Evolutionary conservation across 2,329 filamentous ascomycete species (phyloP), one percentile per base, ranked within the genome.

Genomic region (Escovopsis weberi): DNA sequence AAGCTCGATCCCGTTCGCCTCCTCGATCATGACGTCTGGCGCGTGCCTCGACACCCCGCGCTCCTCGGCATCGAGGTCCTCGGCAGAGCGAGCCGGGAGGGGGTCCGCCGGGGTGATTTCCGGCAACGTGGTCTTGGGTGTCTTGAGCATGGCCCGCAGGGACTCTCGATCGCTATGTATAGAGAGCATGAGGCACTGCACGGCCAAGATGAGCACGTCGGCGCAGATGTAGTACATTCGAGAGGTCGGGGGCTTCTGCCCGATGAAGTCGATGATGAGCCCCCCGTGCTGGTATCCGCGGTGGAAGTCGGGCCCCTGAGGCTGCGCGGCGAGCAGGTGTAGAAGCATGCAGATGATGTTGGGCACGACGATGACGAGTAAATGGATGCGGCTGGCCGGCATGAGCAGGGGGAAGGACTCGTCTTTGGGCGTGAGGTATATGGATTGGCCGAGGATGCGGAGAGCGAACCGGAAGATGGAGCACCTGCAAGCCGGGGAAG

Each of bases 211-310:
- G 28, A 74, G 51, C 6, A 72, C 23, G 55, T 83, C 79, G 37
- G 75, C 58, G 2, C 72, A 51, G 5, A 81, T 48, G 38, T 80
- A 67, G 40, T 71, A 68, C 12, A 74, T 51, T 48, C 68, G 68
- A 23, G 74, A 78, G 2, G 69, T 67, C 2, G 78, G 74, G 4
- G 77, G 74, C 49, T 70, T 72, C 56, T 83, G 78, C 12, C 79
- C 79, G 50, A 83, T 67, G 50, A 83, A 78, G 53, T 83, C 79
- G 50, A 82, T 70, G 23, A 82, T 66, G 40, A 82, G 64, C 32
- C 79, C 79, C 23, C 79, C 79, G 48, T 82, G 78, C 23, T 81
- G 66, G 53, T 82, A 82, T 23, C 78, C 78, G 41, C 75, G 66
- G 45, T 75, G 69, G 33, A 72, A 68, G 51, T 82, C 78, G 46